Evolutionary conservation across 2,329 filamentous ascomycete genomes (phyloP).

Genomic region (Botrytis medusae): DNA sequence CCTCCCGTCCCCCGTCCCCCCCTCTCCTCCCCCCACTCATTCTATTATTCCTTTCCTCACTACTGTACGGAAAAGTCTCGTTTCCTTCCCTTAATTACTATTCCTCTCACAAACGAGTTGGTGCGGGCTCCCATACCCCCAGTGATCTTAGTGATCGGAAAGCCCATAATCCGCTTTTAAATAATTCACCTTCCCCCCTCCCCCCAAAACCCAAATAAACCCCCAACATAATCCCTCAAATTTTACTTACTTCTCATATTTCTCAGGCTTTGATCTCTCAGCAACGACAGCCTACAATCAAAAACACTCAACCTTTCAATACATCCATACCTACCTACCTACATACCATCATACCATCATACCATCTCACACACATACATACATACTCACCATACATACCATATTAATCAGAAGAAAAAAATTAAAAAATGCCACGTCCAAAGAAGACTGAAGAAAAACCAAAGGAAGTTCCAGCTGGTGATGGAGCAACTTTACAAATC

Average conservation of each 20-base stretch:
- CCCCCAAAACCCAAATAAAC: not conserved
- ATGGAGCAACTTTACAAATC: conserved; percentile 44
- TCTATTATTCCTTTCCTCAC: not conserved
- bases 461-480: conserved; percentile 23
- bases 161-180: conserved; percentile 1
- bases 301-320: not conserved
- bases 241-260: not conserved
- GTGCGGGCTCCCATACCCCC: not conserved
- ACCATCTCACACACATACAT: too few relatives aligned
- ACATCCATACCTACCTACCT: too few relatives aligned
- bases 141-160: conserved; percentile 9
- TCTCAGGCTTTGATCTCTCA: not conserved
- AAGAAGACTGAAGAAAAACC: conserved; percentile 43
- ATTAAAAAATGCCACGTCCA: conserved; percentile 42
- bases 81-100: too few relatives aligned
- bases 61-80: not conserved
- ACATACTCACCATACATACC: not conserved
- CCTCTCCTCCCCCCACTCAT: not conserved
- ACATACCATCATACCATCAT: not conserved
- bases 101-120: not conserved
- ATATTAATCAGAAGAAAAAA: conserved; percentile 14
- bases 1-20: too few relatives aligned
- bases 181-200: not conserved
- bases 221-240: not conserved
- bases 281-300: conserved; percentile 1